Percentiles rank a stretch among this genome's conserved stretches.
Evolutionary conservation across 2,329 filamentous ascomycete species (phyloP).

Genomic region (Emmonsiellopsis sp.): DNA sequence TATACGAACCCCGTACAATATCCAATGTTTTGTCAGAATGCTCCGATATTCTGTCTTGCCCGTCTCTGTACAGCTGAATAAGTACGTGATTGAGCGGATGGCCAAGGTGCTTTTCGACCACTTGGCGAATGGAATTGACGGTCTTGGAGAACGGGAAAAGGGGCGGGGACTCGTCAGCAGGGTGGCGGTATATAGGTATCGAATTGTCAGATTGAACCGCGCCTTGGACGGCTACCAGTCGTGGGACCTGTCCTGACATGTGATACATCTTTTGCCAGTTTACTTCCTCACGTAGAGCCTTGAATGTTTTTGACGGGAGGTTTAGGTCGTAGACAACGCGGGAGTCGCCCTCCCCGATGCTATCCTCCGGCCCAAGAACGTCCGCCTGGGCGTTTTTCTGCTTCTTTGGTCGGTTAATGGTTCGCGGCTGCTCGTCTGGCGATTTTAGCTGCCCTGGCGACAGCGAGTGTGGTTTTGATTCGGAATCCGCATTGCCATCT

Average conservation of each 20-base stretch:
- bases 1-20: conserved; percentile 68
- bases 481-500: background rate
- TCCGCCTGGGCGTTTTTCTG: conserved; percentile 16
- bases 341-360: conserved; percentile 74
- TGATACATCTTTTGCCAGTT: conserved; percentile 90
- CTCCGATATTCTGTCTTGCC: conserved; percentile 87
- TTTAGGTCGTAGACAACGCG: conserved; percentile 63
- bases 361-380: conserved; percentile 40
- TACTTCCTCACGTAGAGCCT: conserved; percentile 63
- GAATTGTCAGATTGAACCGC: conserved; percentile 55
- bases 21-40: conserved; percentile 97
- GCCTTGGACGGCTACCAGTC: conserved; percentile 84
- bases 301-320: conserved; percentile 53
- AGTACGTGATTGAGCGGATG: conserved; percentile 84
- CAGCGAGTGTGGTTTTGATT: background rate
- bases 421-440: background rate
- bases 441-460: background rate
- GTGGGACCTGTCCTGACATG: conserved; percentile 80
- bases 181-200: conserved; percentile 89
- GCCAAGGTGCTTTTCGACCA: conserved; percentile 63
- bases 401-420: conserved; percentile 9
- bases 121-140: conserved; percentile 58
- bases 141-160: conserved; percentile 66
- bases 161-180: conserved; percentile 76
- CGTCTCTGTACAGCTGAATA: conserved; percentile 86